Base-by-base conservation (phyloP, 805 yeast genomes). In the Torulaspora franciscae region DNA sequence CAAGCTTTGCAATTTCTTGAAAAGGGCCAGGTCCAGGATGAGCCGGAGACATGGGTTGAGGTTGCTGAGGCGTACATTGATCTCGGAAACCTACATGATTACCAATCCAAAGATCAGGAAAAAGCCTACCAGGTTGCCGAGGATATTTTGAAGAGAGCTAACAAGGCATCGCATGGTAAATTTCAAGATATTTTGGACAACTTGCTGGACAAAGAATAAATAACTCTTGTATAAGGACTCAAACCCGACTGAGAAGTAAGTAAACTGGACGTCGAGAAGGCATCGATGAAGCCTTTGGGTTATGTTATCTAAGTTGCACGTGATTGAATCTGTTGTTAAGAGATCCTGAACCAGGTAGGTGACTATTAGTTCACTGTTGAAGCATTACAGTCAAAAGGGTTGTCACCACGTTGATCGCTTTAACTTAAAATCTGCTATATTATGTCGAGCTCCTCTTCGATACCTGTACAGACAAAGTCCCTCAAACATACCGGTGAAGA, bases 41-140 rank as follows among this genome's bases (percentile, higher is more conserved):
- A 83, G 32, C 95, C 95, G 0, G 83, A 81, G 47, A 72, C 84
- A 4, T 84, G 91, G 86, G 95, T 82, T 9, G 77, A 79, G 57
- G 74, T 85, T 37, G 96, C 96, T 1, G 98, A 91, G 64, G 90
- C 95, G 1, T 71, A 79, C 57, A 86, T 91, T 28, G 77, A 84
- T 11, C 67, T 85, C 53, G 96, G 90, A 11, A 90, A 89, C 55
- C 61, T 89, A 40, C 71, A 75, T 48, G 85, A 81, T 7, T 67
- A 77, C 22, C 88, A 83, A 23, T 72, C 83, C 41, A 67, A 69
- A 27, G 84, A 81, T 34, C 95, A 88, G 66, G 85, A 83, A 48
- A 56, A 70, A 4, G 68, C 75, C 40, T 90, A 90, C 62, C 63
- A 65, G 13, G 71, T 75, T 45, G 98, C 97, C 0, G 90, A 87